phyloP scores from a whole-genome alignment of 1,284 basidiomycete species.

The Ustilago shanxiensis region DNA sequence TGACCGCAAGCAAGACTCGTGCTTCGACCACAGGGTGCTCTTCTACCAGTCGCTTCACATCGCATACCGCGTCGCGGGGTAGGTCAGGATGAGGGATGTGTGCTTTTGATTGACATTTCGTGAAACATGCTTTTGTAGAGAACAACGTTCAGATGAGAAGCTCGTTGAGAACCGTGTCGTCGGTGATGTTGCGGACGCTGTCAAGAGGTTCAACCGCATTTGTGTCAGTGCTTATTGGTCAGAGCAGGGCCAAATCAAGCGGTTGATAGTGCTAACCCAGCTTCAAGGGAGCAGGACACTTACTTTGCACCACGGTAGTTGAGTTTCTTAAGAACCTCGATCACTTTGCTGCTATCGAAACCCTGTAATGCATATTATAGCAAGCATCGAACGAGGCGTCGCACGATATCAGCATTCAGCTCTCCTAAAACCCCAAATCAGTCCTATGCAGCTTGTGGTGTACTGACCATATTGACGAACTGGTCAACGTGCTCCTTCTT shows the following conservation, averaged over 20 bases:
- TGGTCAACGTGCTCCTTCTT: conserved; percentile 72
- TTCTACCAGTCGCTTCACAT: no score
- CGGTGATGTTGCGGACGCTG: conserved; percentile 61
- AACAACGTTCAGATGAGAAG: conserved; percentile 47
- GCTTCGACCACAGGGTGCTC: no score
- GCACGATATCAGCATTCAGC: neutral
- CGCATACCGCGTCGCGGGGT: no score
- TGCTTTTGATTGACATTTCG: conserved; percentile 4
- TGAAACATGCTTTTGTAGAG: conserved; percentile 21
- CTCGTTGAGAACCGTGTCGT: conserved; percentile 62
- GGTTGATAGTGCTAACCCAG: neutral
- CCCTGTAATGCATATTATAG: conserved; percentile 65
- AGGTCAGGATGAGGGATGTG: neutral
- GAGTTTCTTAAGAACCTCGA: conserved; percentile 86
- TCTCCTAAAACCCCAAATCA: neutral
- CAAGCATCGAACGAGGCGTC: neutral
- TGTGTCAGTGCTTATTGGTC: conserved; percentile 6
- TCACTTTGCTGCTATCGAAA: conserved; percentile 81
- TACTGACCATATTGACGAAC: conserved; percentile 70
- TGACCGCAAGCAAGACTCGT: no score
- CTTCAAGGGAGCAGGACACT: conserved; percentile 39
- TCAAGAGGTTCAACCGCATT: neutral
- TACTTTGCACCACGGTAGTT: conserved; percentile 89
- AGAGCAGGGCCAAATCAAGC: neutral
- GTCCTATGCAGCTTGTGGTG: neutral